Percentiles rank a stretch among this genome's conserved stretches.
Evolutionary conservation across 129 eudicot species (phyloP).

Genomic region (Centaurea solstitialis): DNA sequence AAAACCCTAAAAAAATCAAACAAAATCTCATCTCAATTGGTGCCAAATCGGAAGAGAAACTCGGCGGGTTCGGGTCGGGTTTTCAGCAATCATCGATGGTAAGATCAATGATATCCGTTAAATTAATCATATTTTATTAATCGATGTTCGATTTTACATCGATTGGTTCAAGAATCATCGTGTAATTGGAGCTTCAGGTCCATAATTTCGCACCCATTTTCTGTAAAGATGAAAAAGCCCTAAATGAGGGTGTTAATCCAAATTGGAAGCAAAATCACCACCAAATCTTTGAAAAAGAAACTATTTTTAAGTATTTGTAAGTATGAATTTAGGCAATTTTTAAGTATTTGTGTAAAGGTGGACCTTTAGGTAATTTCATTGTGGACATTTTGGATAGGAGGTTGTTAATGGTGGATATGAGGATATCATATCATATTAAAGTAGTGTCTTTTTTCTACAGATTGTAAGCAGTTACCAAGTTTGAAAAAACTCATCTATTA

Average conservation of each 20-base stretch:
- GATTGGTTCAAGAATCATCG: not conserved
- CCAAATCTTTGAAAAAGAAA: not conserved
- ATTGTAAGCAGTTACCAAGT: no score
- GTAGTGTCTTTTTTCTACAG: no score
- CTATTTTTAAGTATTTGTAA: not conserved
- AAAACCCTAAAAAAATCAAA: not conserved
- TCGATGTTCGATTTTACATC: not conserved
- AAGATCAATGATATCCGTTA: not conserved
- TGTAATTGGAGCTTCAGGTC: not conserved
- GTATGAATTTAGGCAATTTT: not conserved
- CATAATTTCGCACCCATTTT: not conserved
- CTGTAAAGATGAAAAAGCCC: not conserved
- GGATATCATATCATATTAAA: no score
- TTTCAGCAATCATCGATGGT: not conserved
- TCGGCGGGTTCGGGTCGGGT: not conserved
- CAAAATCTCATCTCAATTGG: not conserved
- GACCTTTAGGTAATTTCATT: not conserved
- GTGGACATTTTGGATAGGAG: no score
- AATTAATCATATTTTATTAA: not conserved
- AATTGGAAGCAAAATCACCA: not conserved
- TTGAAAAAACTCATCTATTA: no score
- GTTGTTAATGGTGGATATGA: no score
- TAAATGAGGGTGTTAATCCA: not conserved
- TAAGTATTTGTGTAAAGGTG: not conserved
- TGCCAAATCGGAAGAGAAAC: not conserved